Conservation (phyloP, 1,139 yeast genomes). For the Groenewaldozyma auringiensis region DNA sequence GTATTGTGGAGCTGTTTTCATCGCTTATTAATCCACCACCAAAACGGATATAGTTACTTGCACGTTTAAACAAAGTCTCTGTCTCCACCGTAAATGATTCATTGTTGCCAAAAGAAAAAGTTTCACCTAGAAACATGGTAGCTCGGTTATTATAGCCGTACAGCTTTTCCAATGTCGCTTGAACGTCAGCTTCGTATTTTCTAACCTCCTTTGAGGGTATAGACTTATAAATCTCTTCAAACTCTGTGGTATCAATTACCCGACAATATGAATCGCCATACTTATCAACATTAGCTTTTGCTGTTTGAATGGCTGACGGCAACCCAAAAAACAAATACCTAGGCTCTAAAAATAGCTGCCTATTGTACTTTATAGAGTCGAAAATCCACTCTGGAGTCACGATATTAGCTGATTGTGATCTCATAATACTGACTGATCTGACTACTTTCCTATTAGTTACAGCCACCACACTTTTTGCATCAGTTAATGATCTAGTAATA, state of each 20-base stretch:
- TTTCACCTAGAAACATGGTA: background rate
- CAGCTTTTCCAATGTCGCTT: background rate
- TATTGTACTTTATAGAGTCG: constrained; percentile 46
- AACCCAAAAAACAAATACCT: constrained; percentile 14
- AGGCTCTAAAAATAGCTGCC: constrained; percentile 53
- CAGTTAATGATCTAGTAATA: constrained; percentile 14
- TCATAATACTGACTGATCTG: constrained; percentile 38
- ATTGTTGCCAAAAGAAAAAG: background rate
- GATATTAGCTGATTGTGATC: constrained; percentile 46
- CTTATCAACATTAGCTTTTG: constrained; percentile 21
- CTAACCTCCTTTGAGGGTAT: background rate
- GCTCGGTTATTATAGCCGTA: background rate
- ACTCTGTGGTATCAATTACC: constrained; percentile 10
- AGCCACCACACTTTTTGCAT: constrained; percentile 34
- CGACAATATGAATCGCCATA: constrained; percentile 28
- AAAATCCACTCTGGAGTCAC: constrained; percentile 64
- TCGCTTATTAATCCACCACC: too few species aligned
- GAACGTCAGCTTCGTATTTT: background rate
- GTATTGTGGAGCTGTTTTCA: too few species aligned
- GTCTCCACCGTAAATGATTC: background rate
- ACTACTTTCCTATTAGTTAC: constrained; percentile 38
- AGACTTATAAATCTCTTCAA: constrained; percentile 11
- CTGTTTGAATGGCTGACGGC: constrained; percentile 10
- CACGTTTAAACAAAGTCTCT: constrained; percentile 3
- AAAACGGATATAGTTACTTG: constrained; percentile 8